phyloP scores from a whole-genome alignment of 768 basidiomycete genomes.

The Kwoniella botswanensis region DNA sequence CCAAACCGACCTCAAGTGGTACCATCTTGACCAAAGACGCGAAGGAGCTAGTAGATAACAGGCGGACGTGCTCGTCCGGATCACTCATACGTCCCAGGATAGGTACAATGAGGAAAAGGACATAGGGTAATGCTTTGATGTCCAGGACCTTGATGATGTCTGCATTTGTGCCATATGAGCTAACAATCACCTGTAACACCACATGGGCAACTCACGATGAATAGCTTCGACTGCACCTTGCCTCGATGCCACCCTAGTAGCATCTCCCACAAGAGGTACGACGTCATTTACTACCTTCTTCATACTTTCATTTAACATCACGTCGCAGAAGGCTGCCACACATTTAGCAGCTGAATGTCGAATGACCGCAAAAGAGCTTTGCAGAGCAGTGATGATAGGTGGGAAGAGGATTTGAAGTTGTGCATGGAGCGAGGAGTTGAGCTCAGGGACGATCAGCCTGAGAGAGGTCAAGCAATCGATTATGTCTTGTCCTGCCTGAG shows the following conservation, averaged over 20 bases:
- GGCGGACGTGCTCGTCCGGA: conserved; percentile 83
- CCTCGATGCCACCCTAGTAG: conserved; percentile 71
- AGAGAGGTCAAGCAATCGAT: conserved; percentile 91
- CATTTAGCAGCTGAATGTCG: conserved; percentile 84
- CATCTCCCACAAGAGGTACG: conserved; percentile 80
- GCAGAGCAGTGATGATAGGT: conserved; percentile 74
- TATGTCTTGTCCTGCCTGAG: conserved; percentile 57
- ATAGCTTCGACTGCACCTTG: conserved; percentile 90
- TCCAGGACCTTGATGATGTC: conserved; percentile 91
- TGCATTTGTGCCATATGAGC: conserved; percentile 54
- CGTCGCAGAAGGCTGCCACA: conserved; percentile 83
- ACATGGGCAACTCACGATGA: conserved; percentile 70
- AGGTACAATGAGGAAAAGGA: conserved; percentile 95
- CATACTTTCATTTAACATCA: conserved; percentile 86
- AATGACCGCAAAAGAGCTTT: conserved; percentile 85
- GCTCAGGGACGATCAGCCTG: conserved; percentile 75
- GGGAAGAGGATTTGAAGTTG: conserved; percentile 77
- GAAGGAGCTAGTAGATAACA: conserved; percentile 95
- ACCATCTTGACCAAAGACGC: conserved; percentile 98
- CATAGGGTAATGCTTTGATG: conserved; percentile 91
- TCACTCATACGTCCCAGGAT: conserved; percentile 98
- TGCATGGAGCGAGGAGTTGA: conserved; percentile 73
- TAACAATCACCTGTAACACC: not conserved
- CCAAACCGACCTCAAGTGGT: conserved; percentile 77
- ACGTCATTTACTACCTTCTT: conserved; percentile 82